phyloP scores from a whole-genome alignment of 2,329 filamentous ascomycete species.

The Clonostachys rhizophaga region DNA sequence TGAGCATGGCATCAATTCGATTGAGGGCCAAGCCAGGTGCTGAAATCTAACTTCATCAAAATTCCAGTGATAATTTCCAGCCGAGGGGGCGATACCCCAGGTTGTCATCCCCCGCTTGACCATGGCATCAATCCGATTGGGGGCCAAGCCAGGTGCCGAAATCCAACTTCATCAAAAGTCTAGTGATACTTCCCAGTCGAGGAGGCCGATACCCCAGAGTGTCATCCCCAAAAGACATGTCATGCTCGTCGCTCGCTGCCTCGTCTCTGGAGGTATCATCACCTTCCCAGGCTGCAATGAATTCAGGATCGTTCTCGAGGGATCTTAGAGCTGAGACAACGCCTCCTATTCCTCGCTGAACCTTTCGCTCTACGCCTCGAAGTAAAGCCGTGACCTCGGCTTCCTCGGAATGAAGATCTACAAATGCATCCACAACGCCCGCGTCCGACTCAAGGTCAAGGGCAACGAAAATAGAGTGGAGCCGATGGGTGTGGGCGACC shows the following conservation, averaged over 20 bases:
- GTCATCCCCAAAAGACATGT: slow-evolving; percentile 32
- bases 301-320: slow-evolving; percentile 37
- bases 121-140: slow-evolving; percentile 1
- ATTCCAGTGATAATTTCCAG: slow-evolving; percentile 78
- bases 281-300: slow-evolving; percentile 38
- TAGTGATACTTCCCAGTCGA: slow-evolving; percentile 75
- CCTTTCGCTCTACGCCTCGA: slow-evolving; percentile 53
- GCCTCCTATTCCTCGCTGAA: slow-evolving; percentile 64
- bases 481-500: slow-evolving; percentile 68
- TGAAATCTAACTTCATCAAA: slow-evolving; percentile 85
- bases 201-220: slow-evolving; percentile 57
- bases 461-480: slow-evolving; percentile 72
- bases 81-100: slow-evolving; percentile 62
- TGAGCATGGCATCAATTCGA: neutral
- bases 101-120: slow-evolving; percentile 23
- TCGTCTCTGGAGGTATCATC: slow-evolving; percentile 28
- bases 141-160: slow-evolving; percentile 53
- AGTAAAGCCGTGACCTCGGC: slow-evolving; percentile 61
- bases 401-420: slow-evolving; percentile 70
- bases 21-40: slow-evolving; percentile 44
- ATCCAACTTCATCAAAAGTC: slow-evolving; percentile 88
- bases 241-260: slow-evolving; percentile 21
- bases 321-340: slow-evolving; percentile 53
- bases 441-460: slow-evolving; percentile 79
- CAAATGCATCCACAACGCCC: slow-evolving; percentile 72